phyloP scores from a whole-genome alignment of 345 rosid species.

The Pseudoturritis turrita region DNA sequence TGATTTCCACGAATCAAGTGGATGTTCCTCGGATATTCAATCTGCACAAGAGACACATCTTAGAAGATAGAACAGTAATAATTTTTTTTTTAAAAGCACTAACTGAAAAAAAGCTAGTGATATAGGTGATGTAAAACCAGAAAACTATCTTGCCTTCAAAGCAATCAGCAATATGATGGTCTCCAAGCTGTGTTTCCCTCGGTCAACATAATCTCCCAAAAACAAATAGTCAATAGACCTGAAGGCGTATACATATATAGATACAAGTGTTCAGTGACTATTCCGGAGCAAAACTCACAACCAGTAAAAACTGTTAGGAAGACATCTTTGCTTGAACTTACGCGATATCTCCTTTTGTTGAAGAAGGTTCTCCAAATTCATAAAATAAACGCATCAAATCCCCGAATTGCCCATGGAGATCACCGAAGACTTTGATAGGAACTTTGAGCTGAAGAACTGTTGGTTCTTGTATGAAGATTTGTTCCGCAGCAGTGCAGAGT shows the following conservation, averaged over 20 bases:
- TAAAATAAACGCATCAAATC: conserved; percentile 75
- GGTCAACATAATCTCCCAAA: conserved; percentile 94
- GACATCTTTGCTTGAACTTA: conserved; percentile 29
- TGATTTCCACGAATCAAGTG: conserved; percentile 94
- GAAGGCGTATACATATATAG: not conserved
- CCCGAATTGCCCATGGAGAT: conserved; percentile 82
- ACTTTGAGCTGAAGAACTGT: conserved; percentile 74
- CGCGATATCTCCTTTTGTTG: conserved; percentile 82
- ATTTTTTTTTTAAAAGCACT: not conserved
- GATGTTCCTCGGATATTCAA: conserved; percentile 73
- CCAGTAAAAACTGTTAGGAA: not conserved
- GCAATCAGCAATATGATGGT: conserved; percentile 85
- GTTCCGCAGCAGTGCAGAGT: conserved; percentile 68
- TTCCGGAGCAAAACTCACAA: not conserved
- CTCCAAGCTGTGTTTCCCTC: conserved; percentile 92
- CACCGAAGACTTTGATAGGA: conserved; percentile 81
- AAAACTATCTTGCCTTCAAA: conserved; percentile 56
- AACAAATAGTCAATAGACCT: conserved; percentile 89
- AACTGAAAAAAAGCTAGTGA: not conserved
- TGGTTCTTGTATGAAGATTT: conserved; percentile 65
- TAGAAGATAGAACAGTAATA: not conserved
- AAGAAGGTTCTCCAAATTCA: conserved; percentile 81
- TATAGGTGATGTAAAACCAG: not conserved
- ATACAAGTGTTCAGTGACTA: not conserved
- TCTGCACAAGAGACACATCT: conserved; percentile 41